Percentiles rank a stretch among this genome's conserved stretches.
Evolutionary conservation across 305 asterid genomes (phyloP).

Genomic region (Fraxinus floribunda): DNA sequence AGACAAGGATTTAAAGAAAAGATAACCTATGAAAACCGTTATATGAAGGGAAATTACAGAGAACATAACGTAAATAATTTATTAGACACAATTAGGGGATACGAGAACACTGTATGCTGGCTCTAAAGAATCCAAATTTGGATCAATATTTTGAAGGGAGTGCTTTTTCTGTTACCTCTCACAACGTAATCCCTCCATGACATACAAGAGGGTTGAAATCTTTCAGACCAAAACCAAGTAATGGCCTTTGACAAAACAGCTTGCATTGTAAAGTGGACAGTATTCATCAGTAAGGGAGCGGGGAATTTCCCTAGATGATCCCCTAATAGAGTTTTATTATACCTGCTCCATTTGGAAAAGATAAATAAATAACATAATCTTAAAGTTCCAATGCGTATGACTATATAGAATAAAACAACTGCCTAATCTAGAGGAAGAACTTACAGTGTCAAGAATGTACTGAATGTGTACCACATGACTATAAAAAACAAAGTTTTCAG

Average conservation of each 20-base stretch:
- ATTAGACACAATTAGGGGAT: neutral
- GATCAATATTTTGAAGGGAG: neutral
- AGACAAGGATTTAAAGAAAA: conserved; percentile 3
- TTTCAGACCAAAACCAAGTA: conserved; percentile 87
- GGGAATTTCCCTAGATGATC: conserved; percentile 93
- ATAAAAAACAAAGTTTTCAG: conserved; percentile 79
- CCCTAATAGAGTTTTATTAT: conserved; percentile 89
- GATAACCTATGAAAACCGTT: conserved; percentile 2
- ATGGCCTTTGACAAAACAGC: conserved; percentile 79
- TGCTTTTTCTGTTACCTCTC: conserved; percentile 54
- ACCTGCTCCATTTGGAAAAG: conserved; percentile 48
- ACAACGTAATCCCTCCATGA: conserved; percentile 86
- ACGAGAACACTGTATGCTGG: neutral
- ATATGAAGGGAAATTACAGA: neutral
- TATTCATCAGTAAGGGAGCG: conserved; percentile 91
- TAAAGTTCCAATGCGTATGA: conserved; percentile 15
- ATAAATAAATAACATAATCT: conserved; percentile 13
- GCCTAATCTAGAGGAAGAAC: conserved; percentile 28
- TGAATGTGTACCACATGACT: conserved; percentile 89
- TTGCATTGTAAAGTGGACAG: conserved; percentile 92
- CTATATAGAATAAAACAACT: conserved; percentile 1
- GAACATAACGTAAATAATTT: neutral
- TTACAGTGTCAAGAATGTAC: conserved; percentile 92
- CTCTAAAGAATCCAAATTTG: neutral
- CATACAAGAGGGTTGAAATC: conserved; percentile 72